These are phyloP conservation scores for Paraglomus brasilianum DNA, from an alignment of 192 early-diverging fungal species.

Conservation along the genomic window DNA sequence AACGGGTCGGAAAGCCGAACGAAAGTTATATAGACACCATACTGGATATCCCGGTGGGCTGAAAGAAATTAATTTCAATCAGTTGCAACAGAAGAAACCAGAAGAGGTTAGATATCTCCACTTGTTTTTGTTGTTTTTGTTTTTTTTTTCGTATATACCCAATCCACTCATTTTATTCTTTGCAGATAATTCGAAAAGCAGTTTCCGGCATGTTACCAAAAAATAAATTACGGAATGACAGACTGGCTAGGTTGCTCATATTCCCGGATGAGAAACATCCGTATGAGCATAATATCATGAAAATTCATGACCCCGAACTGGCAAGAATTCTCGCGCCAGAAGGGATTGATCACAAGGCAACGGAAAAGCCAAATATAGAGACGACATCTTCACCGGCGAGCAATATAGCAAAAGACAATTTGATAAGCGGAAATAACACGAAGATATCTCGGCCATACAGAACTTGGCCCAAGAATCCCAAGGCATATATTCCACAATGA, in stretches of 20 bases:
- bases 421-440: no score
- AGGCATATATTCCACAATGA: no score
- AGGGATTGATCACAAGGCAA: no score
- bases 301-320: constrained; percentile 58
- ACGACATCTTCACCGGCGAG: no score
- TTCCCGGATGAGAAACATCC: constrained; percentile 88
- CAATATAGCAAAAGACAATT: no score
- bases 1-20: constrained; percentile 79
- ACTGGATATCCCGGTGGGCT: constrained; percentile 83
- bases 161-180: neutral
- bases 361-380: no score
- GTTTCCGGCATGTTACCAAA: constrained; percentile 95
- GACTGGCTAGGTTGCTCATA: constrained; percentile 73
- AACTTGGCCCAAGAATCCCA: no score
- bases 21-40: constrained; percentile 88
- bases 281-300: constrained; percentile 81
- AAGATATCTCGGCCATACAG: no score
- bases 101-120: constrained; percentile 51
- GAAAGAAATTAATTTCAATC: constrained; percentile 73
- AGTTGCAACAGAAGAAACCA: constrained; percentile 74
- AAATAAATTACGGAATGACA: constrained; percentile 78
- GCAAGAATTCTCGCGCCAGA: neutral
- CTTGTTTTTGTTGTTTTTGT: neutral
- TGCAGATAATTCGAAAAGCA: constrained; percentile 76
- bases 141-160: neutral